Evolutionary conservation across 257 asterid species (phyloP), one percentile per base, ranked within the genome.

Genomic region (Solanum microdontum): DNA sequence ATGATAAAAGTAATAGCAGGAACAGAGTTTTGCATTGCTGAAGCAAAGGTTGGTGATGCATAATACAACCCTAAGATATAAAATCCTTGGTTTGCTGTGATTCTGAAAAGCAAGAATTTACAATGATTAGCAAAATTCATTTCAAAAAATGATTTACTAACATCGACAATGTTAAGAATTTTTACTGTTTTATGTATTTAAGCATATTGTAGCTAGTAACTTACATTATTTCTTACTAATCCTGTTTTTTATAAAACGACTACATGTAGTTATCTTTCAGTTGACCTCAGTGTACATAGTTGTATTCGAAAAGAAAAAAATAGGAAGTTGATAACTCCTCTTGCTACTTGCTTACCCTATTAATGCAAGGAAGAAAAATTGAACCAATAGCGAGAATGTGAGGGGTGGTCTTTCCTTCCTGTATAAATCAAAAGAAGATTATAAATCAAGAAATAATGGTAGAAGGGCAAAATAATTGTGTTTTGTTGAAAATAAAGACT

Each of bases 21-120:
- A 68, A 96, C 98, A 7, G 98, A 92, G 90, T 96, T 96, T 83
- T 95, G 99, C 94, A 96, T 95, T 14, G 98, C 98, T 7, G 99
- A 96, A 77, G 97, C 98, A 32, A 96, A 95, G 58, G 97, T 94
- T 75, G 99, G 98, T 4, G 97, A 92, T 85, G 98, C 95, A 84
- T 96, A 92, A 87, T 93, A 93, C 92, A 96, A 69, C 13, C 99
- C 99, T 86, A 95, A 79, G 89, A 96, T 91, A 88, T 93, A 96
- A 80, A 93, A 96, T 17, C 96, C 99, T 87, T 96, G 99, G 92
- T 93, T 96, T 87, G 98, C 98, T 7, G 97, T 94, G 92, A 96
- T 94, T 60, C 98, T 94, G 91, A 21, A 60, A 21, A 84, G 33
- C 34, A 30, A 80, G 77, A 51, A 80, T 0, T 45, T 24, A 12